phyloP scores from a whole-genome alignment of 1,284 basidiomycete genomes.

The Filobasidium uniguttulatum region DNA sequence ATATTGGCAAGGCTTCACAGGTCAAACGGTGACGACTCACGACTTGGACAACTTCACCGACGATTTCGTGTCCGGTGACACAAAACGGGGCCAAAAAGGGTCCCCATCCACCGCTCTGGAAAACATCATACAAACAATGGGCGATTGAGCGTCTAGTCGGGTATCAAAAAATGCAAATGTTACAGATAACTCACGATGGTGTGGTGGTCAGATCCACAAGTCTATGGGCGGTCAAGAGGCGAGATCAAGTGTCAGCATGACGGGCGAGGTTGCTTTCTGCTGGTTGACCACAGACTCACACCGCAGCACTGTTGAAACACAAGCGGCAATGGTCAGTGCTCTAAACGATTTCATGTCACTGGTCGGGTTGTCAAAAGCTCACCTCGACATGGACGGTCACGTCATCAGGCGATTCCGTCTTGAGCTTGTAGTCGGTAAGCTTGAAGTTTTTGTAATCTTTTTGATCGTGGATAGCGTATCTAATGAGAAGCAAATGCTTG shows the following conservation, averaged over 20 bases:
- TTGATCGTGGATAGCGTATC: constrained; percentile 14
- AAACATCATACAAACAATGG: neutral
- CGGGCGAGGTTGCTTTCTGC: neutral
- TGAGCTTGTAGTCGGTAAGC: constrained; percentile 53
- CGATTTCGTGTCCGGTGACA: constrained; percentile 40
- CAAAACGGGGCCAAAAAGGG: constrained; percentile 28
- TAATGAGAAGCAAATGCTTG: neutral
- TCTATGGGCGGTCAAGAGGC: too few relatives aligned
- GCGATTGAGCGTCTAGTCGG: neutral
- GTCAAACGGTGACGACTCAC: neutral
- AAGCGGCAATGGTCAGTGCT: neutral
- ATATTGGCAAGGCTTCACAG: too few relatives aligned
- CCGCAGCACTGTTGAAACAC: constrained; percentile 24
- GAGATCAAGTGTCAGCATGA: neutral
- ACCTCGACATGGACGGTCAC: constrained; percentile 63
- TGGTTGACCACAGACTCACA: constrained; percentile 20
- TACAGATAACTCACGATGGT: constrained; percentile 20
- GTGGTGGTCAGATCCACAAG: constrained; percentile 27
- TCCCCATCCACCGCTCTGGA: constrained; percentile 31
- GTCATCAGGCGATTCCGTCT: constrained; percentile 48
- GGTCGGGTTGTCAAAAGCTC: neutral
- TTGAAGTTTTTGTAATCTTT: constrained; percentile 29
- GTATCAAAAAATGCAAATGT: neutral
- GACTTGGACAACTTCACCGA: constrained; percentile 39
- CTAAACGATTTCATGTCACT: neutral